Conservation (phyloP, 768 basidiomycete species). For the Kwoniella sp. region DNA sequence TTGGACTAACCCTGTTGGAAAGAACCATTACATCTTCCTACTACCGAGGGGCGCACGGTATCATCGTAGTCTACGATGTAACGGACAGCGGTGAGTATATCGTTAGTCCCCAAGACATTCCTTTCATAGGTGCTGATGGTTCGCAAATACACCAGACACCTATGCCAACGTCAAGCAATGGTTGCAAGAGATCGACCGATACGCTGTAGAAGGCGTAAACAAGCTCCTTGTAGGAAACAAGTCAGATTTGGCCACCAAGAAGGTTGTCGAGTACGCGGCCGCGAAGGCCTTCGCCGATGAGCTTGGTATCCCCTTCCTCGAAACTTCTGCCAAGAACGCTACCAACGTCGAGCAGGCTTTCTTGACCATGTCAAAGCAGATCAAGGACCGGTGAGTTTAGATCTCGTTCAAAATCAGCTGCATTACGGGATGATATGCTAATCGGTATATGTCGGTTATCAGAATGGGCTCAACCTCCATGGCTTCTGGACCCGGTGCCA, state of each 20-base stretch:
- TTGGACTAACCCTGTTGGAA: constrained; percentile 58
- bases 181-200: constrained; percentile 97
- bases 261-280: constrained; percentile 57
- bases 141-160: constrained; percentile 20
- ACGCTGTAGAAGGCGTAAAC: constrained; percentile 98
- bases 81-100: constrained; percentile 46
- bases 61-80: constrained; percentile 62
- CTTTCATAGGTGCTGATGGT: not conserved
- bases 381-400: constrained; percentile 54
- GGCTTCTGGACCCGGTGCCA: constrained; percentile 53
- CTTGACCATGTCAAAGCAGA: constrained; percentile 89
- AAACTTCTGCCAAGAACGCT: constrained; percentile 96
- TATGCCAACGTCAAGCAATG: constrained; percentile 82
- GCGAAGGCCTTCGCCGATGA: constrained; percentile 79
- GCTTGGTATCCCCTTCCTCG: constrained; percentile 92
- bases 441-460: not conserved
- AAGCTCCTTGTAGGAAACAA: constrained; percentile 99
- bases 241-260: constrained; percentile 96
- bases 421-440: no score
- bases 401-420: constrained; percentile 16
- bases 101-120: not conserved
- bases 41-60: constrained; percentile 98
- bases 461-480: constrained; percentile 55
- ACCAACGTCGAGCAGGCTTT: constrained; percentile 98
- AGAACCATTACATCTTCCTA: constrained; percentile 98